Evolutionary conservation across 441 rosid species (phyloP), one percentile per base, ranked within the genome.

Genomic region (Adansonia gregorii): DNA sequence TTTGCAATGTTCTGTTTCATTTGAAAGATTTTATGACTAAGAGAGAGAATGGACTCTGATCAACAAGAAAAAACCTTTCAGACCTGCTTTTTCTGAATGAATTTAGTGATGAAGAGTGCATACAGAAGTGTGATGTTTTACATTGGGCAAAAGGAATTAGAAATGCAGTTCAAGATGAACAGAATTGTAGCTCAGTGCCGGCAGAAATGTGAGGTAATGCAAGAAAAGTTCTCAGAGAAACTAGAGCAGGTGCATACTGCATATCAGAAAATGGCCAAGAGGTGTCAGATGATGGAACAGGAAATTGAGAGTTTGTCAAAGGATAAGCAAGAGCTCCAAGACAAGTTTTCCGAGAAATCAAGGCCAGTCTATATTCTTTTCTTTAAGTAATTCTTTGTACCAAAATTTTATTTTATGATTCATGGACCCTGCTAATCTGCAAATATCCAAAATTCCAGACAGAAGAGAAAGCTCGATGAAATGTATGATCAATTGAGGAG

Each of bases 381-480:
- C 67, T 63, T 12, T 19, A 41, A 67, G 41, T 54, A 2, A 43
- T 74, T 56, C 20, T 61, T 46, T 65, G 54, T 48, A 51, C 1
- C 24, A 6, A 64, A 59, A 20, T 17, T 17, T 54, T 78, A 58
- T 41, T 41, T 11, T 74, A 46, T 45, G 4, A 11, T 64, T 78
- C 74, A 64, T 71, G 74, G 66, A 74, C 67, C 67, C 74, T 79
- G 73, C 72, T 73, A 67, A 59, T 11, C 41, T 65, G 19, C 8
- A 24, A 43, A 20, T 49, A 48, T 73, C 76, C 22, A 8, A 71
- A 79, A 74, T 78, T 75, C 73, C 92, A 93, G 98, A 86, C 97
- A 92, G 88, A 95, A 92, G 87, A 92, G 97, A 78, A 96, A 93
- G 82, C 97, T 93, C 48, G 99, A 96, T 82, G 99, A 94, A 85